Percentiles rank a stretch among this genome's conserved stretches.
Evolutionary conservation across 805 yeast genomes (phyloP).

Genomic region (Cyberlindnera mycetangii): DNA sequence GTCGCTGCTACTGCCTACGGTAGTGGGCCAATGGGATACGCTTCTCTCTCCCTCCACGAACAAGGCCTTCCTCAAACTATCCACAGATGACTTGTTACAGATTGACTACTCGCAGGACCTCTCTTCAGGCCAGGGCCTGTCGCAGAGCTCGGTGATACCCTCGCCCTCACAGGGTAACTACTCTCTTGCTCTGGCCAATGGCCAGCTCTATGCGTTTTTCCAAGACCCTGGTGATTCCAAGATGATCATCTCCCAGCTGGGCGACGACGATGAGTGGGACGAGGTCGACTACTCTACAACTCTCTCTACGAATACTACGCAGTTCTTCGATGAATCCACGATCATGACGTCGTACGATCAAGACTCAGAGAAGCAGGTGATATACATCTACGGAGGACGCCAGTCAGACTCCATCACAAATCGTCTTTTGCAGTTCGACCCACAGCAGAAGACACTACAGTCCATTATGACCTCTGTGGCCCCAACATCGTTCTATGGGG

Average conservation of each 20-base stretch:
- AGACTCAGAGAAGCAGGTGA: constrained; percentile 33
- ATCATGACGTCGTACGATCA: constrained; percentile 37
- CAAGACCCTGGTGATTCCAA: constrained; percentile 1
- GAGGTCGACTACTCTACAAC: constrained; percentile 18
- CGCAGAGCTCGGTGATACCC: constrained; percentile 1
- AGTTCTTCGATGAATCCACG: constrained; percentile 31
- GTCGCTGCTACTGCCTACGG: constrained; percentile 3
- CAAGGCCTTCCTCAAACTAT: constrained; percentile 21
- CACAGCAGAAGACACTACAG: constrained; percentile 32
- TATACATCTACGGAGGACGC: constrained; percentile 57
- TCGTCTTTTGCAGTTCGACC: constrained; percentile 44
- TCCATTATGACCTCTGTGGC: constrained; percentile 47
- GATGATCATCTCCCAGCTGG: constrained; percentile 14
- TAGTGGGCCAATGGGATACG: constrained; percentile 18
- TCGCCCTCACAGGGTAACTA: constrained; percentile 23
- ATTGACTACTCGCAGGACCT: constrained; percentile 11
- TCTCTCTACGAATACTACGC: constrained; percentile 1
- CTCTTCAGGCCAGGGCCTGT: constrained; percentile 5
- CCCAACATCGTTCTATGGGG: constrained; percentile 56
- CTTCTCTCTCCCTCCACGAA: constrained; percentile 17
- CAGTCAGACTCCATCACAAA: constrained; percentile 31
- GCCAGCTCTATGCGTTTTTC: constrained; percentile 23
- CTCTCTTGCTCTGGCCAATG: constrained; percentile 24
- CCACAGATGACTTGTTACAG: constrained; percentile 21
- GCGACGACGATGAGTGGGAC: constrained; percentile 16